Evolutionary conservation across 1,284 basidiomycete genomes (phyloP), one percentile per base, ranked within the genome.

Genomic region (Kalmanozyma brasiliensis): DNA sequence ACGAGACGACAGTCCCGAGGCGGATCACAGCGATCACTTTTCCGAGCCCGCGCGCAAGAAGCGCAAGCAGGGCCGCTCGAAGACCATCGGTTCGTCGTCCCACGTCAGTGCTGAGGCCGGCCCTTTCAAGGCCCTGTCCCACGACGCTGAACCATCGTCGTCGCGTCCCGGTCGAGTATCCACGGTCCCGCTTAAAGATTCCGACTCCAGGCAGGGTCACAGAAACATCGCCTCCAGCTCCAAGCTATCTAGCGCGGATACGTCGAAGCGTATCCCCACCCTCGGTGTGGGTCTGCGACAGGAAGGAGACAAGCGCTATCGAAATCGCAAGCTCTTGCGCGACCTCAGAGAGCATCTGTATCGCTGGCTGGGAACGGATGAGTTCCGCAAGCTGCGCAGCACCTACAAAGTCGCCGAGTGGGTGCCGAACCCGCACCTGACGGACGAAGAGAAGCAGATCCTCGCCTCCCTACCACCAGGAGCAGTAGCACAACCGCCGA

Each of bases 261-360:
- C 42, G 8, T 51, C 52, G 17, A 69, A 56, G 23, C 57, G 58
- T 8, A 60, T 67, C n/a, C 62, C 68, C 2, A 71, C 62, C 2
- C 63, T 71, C n/a, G 68, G 68, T 0, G 68, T 71, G 4, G 68
- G 68, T 24, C 49, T 71, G 32, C 53, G 68, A 14, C 68, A 71
- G 26, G 68, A 71, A 46, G 68, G 70, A 11, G 70, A 73, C 43
- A 73, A 73, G 32, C 60, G 73, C 33, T 74, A 72, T 29, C 56
- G 73, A 3, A 74, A 74, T 17, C 68, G 73, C 30, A 74, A 74
- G 49, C 64, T 74, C 13, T 61, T 71, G 5, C 68, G 69, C 14
- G 73, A 74, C 42, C 49, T 74, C 26, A 47, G 73, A 16, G 68
- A 71, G 33, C 67, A 74, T 41, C 68, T 74, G 8, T 74, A 74